phyloP scores from a whole-genome alignment of 129 eudicot genomes.

The Kitagawia praeruptora region DNA sequence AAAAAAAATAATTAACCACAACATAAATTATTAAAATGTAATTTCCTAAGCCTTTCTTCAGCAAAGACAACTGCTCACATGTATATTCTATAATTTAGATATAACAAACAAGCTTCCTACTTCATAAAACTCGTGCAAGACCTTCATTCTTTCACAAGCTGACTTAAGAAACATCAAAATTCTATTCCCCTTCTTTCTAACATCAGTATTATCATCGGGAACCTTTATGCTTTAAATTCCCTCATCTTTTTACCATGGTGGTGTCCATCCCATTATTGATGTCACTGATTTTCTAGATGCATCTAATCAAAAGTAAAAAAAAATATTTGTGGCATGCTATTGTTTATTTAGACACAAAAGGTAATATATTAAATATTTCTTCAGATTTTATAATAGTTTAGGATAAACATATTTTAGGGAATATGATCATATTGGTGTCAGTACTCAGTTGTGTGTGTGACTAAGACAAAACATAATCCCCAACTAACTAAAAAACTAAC shows the following conservation, averaged over 20 bases:
- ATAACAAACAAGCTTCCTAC: neutral
- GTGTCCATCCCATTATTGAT: neutral
- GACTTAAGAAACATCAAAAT: neutral
- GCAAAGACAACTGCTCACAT: neutral
- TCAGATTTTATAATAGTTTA: too few relatives aligned
- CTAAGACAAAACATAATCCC: too few relatives aligned
- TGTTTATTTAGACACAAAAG: neutral
- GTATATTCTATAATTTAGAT: neutral
- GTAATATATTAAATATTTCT: neutral
- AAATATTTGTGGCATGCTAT: neutral
- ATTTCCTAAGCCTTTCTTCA: neutral
- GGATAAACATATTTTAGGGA: too few relatives aligned
- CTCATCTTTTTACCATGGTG: neutral
- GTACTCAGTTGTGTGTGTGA: too few relatives aligned
- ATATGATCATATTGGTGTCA: too few relatives aligned
- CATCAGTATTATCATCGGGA: neutral
- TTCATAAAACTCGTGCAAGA: neutral
- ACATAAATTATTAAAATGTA: neutral
- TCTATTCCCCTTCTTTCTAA: neutral
- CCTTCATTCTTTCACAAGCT: neutral
- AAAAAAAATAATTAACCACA: too few relatives aligned
- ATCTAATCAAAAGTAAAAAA: neutral
- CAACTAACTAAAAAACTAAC: too few relatives aligned
- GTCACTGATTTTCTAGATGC: neutral
- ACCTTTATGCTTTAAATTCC: neutral